A percentile compares a stretch with the other conserved stretches of the same genome.
Conservation (phyloP, 169 alveolate species). For the Plasmodium gallinaceum region DNA sequence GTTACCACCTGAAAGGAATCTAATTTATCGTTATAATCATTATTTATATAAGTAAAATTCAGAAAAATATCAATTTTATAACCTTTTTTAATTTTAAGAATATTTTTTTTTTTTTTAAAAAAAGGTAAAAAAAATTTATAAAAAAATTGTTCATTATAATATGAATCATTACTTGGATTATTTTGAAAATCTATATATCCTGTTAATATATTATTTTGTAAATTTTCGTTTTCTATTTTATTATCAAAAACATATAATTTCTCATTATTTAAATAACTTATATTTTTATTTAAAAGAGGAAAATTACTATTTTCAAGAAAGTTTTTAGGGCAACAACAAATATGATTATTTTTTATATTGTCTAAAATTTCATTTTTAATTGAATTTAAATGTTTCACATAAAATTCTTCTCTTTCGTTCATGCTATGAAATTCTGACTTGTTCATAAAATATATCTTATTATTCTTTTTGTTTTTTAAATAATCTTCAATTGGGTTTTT, state of each 20-base stretch:
- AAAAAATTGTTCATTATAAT: constrained; percentile 10
- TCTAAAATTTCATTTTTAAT: constrained; percentile 30
- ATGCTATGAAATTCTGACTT: background rate
- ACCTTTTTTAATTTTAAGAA: constrained; percentile 45
- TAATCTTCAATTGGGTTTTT: constrained; percentile 52
- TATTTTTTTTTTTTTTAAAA: constrained; percentile 16
- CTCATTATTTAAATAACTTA: constrained; percentile 4
- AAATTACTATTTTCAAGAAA: background rate
- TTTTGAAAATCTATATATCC: constrained; percentile 51
- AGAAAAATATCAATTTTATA: constrained; percentile 54
- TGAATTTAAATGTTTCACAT: constrained; percentile 25
- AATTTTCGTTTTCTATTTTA: constrained; percentile 14
- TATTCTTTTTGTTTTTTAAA: constrained; percentile 12
- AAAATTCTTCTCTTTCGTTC: constrained; percentile 17
- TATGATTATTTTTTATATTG: constrained; percentile 18
- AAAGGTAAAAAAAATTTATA: constrained; percentile 23
- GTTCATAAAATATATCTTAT: background rate
- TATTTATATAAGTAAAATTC: constrained; percentile 55
- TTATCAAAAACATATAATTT: constrained; percentile 25
- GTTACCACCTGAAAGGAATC: constrained; percentile 45
- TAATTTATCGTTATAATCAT: constrained; percentile 53
- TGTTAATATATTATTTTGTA: constrained; percentile 58
- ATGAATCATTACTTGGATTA: background rate
- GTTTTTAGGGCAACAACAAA: constrained; percentile 22
- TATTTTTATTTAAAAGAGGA: background rate